phyloP scores from a whole-genome alignment of 2,329 filamentous ascomycete genomes.

The Knoxdaviesia capensis region DNA sequence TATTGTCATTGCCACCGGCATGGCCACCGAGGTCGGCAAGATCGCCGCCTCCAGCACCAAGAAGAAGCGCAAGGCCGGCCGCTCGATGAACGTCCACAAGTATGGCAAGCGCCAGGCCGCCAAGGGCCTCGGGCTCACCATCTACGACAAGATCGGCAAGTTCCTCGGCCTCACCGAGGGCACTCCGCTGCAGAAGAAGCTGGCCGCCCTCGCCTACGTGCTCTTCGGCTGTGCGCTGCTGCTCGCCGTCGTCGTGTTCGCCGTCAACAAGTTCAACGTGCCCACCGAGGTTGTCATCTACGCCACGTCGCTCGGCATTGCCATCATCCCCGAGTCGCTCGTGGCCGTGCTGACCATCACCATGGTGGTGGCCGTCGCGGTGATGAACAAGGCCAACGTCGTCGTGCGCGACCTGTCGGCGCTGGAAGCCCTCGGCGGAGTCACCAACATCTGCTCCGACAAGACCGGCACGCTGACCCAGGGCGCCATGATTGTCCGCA shows the following conservation, averaged over 20 bases:
- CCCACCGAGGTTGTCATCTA: constrained; percentile 34
- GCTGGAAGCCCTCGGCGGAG: constrained; percentile 48
- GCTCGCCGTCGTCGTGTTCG: constrained; percentile 36
- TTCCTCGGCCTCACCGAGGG: constrained; percentile 44
- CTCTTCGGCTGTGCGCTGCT: constrained; percentile 52
- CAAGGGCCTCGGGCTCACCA: constrained; percentile 24
- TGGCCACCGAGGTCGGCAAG: constrained; percentile 50
- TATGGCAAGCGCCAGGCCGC: constrained; percentile 29
- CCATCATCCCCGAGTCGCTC: constrained; percentile 43
- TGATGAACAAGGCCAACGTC: constrained; percentile 44
- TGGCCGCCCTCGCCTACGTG: constrained; percentile 57
- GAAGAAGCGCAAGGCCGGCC: constrained; percentile 32
- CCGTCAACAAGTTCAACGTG: constrained; percentile 30
- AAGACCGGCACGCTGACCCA: constrained; percentile 53
- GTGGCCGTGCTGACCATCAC: constrained; percentile 52
- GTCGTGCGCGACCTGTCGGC: constrained; percentile 46
- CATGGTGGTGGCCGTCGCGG: constrained; percentile 44
- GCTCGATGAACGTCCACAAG: constrained; percentile 31
- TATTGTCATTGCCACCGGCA: constrained; percentile 53
- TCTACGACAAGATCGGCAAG: constrained; percentile 29
- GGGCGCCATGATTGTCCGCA: constrained; percentile 49
- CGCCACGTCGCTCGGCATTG: constrained; percentile 36
- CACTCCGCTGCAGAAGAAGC: constrained; percentile 59
- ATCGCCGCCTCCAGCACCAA: constrained; percentile 38
- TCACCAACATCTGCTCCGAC: constrained; percentile 55